Base-by-base conservation (phyloP, 768 basidiomycete species). In the Pisolithus microcarpus region DNA sequence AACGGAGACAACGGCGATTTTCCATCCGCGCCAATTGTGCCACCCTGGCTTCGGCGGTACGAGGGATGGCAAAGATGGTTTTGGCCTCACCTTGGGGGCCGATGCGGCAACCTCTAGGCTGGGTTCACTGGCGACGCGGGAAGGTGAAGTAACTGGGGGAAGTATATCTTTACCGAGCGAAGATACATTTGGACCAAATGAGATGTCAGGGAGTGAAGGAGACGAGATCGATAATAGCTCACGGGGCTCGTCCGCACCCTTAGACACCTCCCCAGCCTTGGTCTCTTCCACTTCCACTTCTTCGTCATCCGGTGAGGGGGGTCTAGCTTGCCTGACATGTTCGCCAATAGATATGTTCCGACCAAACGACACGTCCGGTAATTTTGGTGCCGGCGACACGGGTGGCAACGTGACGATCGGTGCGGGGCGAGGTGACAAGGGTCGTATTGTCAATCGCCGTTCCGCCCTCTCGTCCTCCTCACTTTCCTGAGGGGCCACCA, bases 1-100 rank as follows among this genome's bases (percentile, higher is more conserved):
- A 65, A 56, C 7, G 59, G 13, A 28, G 59, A 59, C 42, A 65
- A 54, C 2, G 61, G 64, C 0, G 64, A 58, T 45, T 9, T 63
- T 21, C 56, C 58, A 19, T 56, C 65, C 39, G 58, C 42, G 10
- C 61, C 59, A 9, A 59, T 46, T 40, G 63, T 57, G 10, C 61
- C 31, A 36, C 49, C n/a, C 59, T 45, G 19, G 51, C 47, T 51
- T 61, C 2, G 61, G 59, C 39, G 55, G 59, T 16, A 46, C 46
- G 3, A 59, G 55, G 28, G 56, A 38, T n/a, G 31, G 30, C 11
- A 39, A 24, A 15, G 52, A 19, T 16, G 45, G 53, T 47, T 57
- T 61, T 24, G 59, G 51, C 26, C 63, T 64, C 1, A 59, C 59
- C 7, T 60, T 56, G 26, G 59, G 59, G n/a, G 57, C 26, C 3